phyloP scores from a whole-genome alignment of 177 flowering plant species.

The Vitis hybrid region DNA sequence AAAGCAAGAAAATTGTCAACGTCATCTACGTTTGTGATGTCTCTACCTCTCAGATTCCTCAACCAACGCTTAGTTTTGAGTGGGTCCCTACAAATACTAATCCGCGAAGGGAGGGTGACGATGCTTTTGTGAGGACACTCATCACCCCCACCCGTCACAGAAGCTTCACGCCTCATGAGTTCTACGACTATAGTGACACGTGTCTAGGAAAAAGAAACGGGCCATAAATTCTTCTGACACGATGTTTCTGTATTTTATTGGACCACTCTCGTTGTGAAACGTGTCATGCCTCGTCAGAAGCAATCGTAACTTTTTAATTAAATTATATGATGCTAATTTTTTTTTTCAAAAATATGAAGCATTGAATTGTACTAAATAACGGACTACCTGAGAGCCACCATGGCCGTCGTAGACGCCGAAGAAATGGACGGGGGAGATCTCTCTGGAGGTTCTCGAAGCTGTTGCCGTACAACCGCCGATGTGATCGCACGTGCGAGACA shows the following conservation, averaged over 20 bases:
- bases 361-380: not conserved
- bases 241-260: not conserved
- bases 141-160: too few species aligned
- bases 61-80: not conserved
- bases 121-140: not conserved
- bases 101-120: too few species aligned
- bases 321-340: not conserved
- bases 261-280: constrained; percentile 8
- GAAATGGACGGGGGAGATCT: constrained; percentile 61
- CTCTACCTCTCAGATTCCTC: too few species aligned
- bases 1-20: too few species aligned
- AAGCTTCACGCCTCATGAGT: too few species aligned
- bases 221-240: constrained; percentile 11
- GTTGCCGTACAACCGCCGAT: constrained; percentile 68
- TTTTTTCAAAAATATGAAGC: not conserved
- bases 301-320: not conserved
- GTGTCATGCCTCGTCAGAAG: constrained; percentile 4
- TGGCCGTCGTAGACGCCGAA: constrained; percentile 86
- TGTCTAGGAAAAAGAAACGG: constrained; percentile 6
- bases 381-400: constrained; percentile 71
- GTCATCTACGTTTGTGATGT: too few species aligned
- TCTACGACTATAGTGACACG: constrained; percentile 1
- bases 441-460: constrained; percentile 36
- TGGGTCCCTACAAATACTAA: not conserved
- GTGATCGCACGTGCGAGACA: constrained; percentile 43